Base-by-base conservation (phyloP, 257 asterid species). In the Gentiana macrophylla region DNA sequence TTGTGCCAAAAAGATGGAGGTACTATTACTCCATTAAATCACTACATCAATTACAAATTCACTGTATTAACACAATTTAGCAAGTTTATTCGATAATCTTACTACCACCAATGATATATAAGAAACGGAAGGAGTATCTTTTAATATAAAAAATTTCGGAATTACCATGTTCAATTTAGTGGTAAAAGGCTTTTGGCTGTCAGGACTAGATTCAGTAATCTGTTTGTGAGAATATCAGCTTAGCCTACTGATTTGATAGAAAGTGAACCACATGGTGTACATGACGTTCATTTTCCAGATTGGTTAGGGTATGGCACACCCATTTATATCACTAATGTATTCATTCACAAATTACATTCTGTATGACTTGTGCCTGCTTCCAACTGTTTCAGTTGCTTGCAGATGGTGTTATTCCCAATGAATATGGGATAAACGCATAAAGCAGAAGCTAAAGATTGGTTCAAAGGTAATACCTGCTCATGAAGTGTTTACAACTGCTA, bases 351-450 rank as follows among this genome's bases (percentile, higher is more conserved):
- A 34, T 24, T 50, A 24, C 46, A 11, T 55, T n/a, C 6, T 8
- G 47, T n/a, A 12, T 15, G 5, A 35, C 10, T 46, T 63, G 24
- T 47, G 4, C 11, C n/a, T 35, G 61, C 8, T 56, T 43, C 37
- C 47, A 66, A 62, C 62, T 70, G 55, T 57, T 74, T 60, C 84
- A 89, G 95, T 71, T 80, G 72, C 94, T 89, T 75, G 97, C 97
- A 58, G 97, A 89, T 72, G 97, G 97, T 55, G 97, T 89, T 54
- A 86, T 89, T 67, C 97, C 95, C 35, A 89, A 89, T 58, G 97
- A 89, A 74, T 89, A 89, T 51, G 97, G 97, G 56, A 89, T 89
- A 73, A 89, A 89, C 67, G 94, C 97, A n/a, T n/a, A 34, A 69
- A 54, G 73, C 95, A 86, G 70, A 89, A 84, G 70, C 62, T 89